Evolutionary conservation across 2,329 filamentous ascomycete genomes (phyloP).

Genomic region (Nannizziopsis barbatae): DNA sequence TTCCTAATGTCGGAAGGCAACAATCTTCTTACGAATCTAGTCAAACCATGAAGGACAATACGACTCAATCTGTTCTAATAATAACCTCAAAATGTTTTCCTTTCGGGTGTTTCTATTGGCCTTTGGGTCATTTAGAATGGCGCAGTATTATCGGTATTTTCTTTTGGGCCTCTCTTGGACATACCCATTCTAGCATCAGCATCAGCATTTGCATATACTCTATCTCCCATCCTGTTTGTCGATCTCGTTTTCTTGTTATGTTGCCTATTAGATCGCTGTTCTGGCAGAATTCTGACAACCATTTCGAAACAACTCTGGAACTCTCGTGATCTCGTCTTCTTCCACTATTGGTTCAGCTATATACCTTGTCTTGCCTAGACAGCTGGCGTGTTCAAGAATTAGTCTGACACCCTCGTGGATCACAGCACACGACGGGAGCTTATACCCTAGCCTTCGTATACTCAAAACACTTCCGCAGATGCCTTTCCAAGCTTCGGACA

Average conservation of each 20-base stretch:
- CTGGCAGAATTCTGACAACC: conserved; percentile 9
- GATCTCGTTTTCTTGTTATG: neutral
- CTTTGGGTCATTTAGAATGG: conserved; percentile 6
- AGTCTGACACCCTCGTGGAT: conserved; percentile 2
- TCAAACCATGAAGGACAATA: neutral
- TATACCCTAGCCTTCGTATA: neutral
- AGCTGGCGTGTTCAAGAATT: neutral
- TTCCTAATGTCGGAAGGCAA: neutral
- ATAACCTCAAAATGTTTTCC: neutral
- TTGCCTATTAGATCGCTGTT: conserved; percentile 1
- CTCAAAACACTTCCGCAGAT: neutral
- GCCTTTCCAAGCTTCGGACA: too few relatives aligned
- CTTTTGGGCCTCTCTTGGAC: neutral
- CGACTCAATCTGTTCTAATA: conserved; percentile 4
- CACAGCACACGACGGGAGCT: conserved; percentile 1
- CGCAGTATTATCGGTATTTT: conserved; percentile 5
- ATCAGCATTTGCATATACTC: neutral
- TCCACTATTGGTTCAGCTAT: neutral
- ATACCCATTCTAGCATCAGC: conserved; percentile 4
- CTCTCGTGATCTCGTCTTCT: neutral
- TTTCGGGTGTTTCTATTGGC: conserved; percentile 2
- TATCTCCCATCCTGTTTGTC: neutral
- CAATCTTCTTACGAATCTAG: neutral
- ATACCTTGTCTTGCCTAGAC: neutral
- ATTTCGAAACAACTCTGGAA: conserved; percentile 2